Conservation (phyloP, 495 filamentous ascomycete species). For the Elaphomyces granulatus region DNA sequence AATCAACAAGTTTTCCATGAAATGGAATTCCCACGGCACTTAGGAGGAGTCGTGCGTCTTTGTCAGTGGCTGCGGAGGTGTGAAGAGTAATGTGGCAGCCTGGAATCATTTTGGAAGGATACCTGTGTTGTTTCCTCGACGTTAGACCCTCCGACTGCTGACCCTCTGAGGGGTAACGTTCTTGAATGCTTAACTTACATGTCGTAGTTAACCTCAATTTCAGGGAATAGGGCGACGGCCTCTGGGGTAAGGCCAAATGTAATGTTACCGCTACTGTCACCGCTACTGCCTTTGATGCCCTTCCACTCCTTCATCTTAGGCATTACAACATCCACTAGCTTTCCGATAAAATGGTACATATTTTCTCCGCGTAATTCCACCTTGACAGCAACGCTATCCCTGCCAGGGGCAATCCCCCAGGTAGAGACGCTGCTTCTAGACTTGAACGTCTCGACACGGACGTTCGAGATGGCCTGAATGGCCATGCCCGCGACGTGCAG, state of each 20-base stretch:
- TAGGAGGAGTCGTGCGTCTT: constrained; percentile 77
- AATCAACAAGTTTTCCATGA: constrained; percentile 53
- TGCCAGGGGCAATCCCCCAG: constrained; percentile 43
- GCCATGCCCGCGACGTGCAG: constrained; percentile 71
- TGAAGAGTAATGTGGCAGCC: constrained; percentile 77
- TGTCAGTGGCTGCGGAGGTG: constrained; percentile 77
- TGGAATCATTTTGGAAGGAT: constrained; percentile 85
- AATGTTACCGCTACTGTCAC: constrained; percentile 81
- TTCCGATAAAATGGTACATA: constrained; percentile 78
- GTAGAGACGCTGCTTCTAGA: constrained; percentile 49
- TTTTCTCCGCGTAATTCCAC: constrained; percentile 59
- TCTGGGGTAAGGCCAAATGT: constrained; percentile 60
- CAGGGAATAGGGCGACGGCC: constrained; percentile 68
- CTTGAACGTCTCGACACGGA: constrained; percentile 52
- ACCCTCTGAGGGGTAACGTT: too few species aligned
- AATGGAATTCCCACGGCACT: constrained; percentile 70
- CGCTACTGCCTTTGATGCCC: constrained; percentile 59
- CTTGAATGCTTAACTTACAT: constrained; percentile 63
- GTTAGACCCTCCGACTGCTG: too few species aligned
- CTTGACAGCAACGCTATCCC: constrained; percentile 44
- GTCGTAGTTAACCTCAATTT: constrained; percentile 84
- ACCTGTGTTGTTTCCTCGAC: too few species aligned
- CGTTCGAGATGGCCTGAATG: constrained; percentile 72
- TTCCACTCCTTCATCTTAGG: constrained; percentile 91
- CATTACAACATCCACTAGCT: constrained; percentile 73